Conservation (phyloP, 106 monocot species). For the Dendrobium catenatum region DNA sequence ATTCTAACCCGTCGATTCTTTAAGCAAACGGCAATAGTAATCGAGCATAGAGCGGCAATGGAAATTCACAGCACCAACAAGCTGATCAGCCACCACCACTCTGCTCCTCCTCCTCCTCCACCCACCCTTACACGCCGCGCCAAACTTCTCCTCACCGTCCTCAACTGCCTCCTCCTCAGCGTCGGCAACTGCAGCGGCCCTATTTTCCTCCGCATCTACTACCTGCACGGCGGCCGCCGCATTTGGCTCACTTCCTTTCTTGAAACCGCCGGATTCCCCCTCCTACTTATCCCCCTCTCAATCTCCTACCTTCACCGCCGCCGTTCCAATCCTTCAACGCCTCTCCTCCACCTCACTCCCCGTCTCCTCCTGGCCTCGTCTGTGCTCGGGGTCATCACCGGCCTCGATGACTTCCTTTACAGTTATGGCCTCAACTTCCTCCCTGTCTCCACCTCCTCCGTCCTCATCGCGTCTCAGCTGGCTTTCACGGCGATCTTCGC, state of each 20-base stretch:
- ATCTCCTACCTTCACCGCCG: conserved; percentile 10
- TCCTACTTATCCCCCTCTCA: conserved; percentile 17
- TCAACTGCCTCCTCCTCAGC: conserved; percentile 21
- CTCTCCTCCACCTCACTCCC: not conserved
- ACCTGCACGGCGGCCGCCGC: conserved; percentile 51
- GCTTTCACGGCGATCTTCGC: conserved; percentile 18
- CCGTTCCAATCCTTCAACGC: not conserved
- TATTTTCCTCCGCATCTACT: conserved; percentile 71
- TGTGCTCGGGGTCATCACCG: conserved; percentile 4
- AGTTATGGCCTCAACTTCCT: conserved; percentile 7
- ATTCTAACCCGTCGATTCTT: no score
- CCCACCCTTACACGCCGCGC: not conserved
- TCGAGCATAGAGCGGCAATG: no score
- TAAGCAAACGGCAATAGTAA: no score
- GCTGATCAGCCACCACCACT: no score
- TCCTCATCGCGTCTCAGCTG: conserved; percentile 10
- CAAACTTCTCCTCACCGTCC: conserved; percentile 8
- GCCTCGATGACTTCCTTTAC: conserved; percentile 13
- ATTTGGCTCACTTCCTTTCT: conserved; percentile 50
- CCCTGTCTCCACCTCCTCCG: conserved; percentile 9
- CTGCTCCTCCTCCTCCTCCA: not conserved
- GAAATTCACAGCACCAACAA: no score
- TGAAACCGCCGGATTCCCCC: conserved; percentile 28
- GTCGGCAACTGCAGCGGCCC: conserved; percentile 32
- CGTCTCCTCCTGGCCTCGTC: not conserved